Evolutionary conservation across 495 filamentous ascomycete species (phyloP).

Genomic region (Pseudoneurospora amorphoporcata): DNA sequence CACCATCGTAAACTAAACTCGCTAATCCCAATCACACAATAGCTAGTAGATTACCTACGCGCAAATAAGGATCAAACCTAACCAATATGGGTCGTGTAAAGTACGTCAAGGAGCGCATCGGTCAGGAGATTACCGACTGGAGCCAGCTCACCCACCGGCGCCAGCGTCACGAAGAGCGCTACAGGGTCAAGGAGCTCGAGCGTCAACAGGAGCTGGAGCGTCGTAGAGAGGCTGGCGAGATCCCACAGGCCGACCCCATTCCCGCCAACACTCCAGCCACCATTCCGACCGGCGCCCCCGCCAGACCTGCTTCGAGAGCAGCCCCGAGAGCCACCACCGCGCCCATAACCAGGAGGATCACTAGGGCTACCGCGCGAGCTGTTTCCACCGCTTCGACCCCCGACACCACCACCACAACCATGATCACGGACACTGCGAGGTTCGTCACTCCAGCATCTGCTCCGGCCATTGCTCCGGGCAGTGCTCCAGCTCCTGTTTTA

Average conservation of each 20-base stretch:
- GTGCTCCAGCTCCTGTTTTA: not conserved
- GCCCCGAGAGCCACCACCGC: not conserved
- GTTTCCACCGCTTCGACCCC: not conserved
- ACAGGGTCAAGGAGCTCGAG: not conserved
- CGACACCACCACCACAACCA: not conserved
- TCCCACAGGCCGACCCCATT: not conserved
- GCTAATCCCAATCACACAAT: not conserved
- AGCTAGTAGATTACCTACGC: not conserved
- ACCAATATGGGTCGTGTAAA: not conserved
- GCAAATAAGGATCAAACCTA: not conserved
- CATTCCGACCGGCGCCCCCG: not conserved
- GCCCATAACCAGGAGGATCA: not conserved
- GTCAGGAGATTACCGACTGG: not conserved
- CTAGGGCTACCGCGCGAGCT: not conserved
- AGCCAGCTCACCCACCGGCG: not conserved
- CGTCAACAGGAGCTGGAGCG: not conserved
- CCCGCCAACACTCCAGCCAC: not conserved
- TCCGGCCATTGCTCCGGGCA: not conserved
- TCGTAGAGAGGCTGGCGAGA: not conserved
- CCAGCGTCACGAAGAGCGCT: not conserved
- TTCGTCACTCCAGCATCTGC: not conserved
- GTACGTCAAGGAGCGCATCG: not conserved
- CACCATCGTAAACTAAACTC: not conserved
- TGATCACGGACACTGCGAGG: fast-evolving
- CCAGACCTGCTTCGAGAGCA: not conserved